A percentile compares a stretch with the other conserved stretches of the same genome.
phyloP scores from a whole-genome alignment of 805 yeast genomes.

The Lachancea sp. region DNA sequence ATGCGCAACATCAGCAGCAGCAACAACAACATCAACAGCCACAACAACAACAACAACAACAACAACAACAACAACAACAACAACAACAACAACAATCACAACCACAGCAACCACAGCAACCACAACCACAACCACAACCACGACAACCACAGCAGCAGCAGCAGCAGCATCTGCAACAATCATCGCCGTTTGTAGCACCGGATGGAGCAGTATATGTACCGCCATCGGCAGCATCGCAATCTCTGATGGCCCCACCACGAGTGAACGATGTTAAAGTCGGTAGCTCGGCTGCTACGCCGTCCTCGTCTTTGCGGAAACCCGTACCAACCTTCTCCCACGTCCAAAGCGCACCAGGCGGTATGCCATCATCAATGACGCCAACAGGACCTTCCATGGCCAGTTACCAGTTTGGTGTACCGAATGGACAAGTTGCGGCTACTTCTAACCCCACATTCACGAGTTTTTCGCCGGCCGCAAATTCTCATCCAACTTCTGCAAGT shows the following conservation, averaged over 20 bases:
- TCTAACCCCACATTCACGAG: slow-evolving; percentile 2
- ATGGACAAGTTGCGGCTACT: background rate
- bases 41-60: background rate
- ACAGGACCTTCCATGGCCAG: background rate
- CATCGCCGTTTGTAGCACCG: background rate
- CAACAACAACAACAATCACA: background rate
- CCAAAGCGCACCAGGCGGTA: slow-evolving; percentile 1
- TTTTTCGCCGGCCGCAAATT: background rate
- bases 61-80: background rate
- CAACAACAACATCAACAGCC: background rate
- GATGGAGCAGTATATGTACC: background rate
- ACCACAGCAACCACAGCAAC: background rate
- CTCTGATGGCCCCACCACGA: slow-evolving; percentile 6
- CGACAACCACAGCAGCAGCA: slow-evolving; percentile 6
- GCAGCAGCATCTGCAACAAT: background rate
- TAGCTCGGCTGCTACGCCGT: background rate
- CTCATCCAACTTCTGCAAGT: background rate
- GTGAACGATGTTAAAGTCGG: background rate
- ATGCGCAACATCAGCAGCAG: background rate
- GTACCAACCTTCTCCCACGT: background rate
- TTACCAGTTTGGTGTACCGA: background rate
- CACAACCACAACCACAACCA: background rate
- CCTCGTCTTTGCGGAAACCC: slow-evolving; percentile 1
- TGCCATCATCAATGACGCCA: background rate
- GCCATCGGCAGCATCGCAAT: background rate